Evolutionary conservation across 495 filamentous ascomycete species (phyloP).

Genomic region (Penicillium mononematosum): DNA sequence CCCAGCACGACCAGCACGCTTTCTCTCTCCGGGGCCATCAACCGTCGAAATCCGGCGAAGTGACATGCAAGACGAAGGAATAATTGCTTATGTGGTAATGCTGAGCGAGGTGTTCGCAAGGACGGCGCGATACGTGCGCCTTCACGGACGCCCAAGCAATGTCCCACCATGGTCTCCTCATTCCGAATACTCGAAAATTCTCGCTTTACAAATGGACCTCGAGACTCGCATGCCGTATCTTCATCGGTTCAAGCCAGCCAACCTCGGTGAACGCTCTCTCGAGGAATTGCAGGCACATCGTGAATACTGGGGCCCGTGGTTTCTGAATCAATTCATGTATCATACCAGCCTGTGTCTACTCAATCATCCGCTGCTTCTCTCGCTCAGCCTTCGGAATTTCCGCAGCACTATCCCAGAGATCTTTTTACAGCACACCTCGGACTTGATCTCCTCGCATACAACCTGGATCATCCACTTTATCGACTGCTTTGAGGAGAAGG

Average conservation of each 20-base stretch:
- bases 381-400: slow-evolving; percentile 46
- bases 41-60: slow-evolving; percentile 23
- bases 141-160: slow-evolving; percentile 43
- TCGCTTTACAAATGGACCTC: slow-evolving; percentile 48
- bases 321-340: slow-evolving; percentile 50
- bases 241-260: slow-evolving; percentile 47
- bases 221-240: slow-evolving; percentile 48
- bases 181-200: slow-evolving; percentile 49
- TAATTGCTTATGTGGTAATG: slow-evolving; percentile 48
- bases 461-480: slow-evolving; percentile 52
- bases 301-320: slow-evolving; percentile 51
- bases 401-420: slow-evolving; percentile 50
- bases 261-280: slow-evolving; percentile 38
- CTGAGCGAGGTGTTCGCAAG: slow-evolving; percentile 47
- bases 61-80: slow-evolving; percentile 42
- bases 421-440: slow-evolving; percentile 49
- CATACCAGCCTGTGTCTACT: slow-evolving; percentile 50
- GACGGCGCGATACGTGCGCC: slow-evolving; percentile 44
- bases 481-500: slow-evolving; percentile 45
- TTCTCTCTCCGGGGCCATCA: slow-evolving; percentile 23
- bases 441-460: slow-evolving; percentile 47
- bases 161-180: slow-evolving; percentile 51
- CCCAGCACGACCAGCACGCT: slow-evolving; percentile 26
- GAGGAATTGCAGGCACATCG: slow-evolving; percentile 43
- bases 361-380: slow-evolving; percentile 48